phyloP scores from a whole-genome alignment of 306 rosid species.

The Corylus heterophylla region DNA sequence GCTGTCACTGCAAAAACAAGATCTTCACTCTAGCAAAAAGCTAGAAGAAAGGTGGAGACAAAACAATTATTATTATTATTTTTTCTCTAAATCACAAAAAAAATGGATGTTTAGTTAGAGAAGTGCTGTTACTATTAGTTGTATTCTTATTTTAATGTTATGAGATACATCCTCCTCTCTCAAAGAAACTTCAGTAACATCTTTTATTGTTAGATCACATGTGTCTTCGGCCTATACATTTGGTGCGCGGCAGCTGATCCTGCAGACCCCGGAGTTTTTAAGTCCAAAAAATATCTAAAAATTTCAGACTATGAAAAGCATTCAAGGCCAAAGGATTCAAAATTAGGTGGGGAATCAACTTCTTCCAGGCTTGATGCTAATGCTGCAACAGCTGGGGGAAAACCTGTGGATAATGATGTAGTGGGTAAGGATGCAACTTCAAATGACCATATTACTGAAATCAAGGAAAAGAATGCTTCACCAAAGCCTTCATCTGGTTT shows the following conservation, averaged over 20 bases:
- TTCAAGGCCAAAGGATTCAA: constrained; percentile 51
- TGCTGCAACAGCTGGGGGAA: constrained; percentile 56
- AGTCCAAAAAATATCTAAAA: constrained; percentile 79
- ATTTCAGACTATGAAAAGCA: constrained; percentile 55
- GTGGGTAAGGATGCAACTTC: constrained; percentile 48
- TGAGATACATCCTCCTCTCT: neutral
- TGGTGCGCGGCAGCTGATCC: constrained; percentile 99
- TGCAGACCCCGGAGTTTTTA: constrained; percentile 92
- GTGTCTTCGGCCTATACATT: constrained; percentile 83
- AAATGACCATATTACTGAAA: constrained; percentile 39
- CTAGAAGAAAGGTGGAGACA: too few species aligned
- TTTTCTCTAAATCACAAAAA: too few species aligned
- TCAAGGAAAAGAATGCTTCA: constrained; percentile 37
- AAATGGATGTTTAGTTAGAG: neutral
- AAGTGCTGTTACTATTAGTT: neutral
- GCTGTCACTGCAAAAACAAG: too few species aligned
- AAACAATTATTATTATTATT: too few species aligned
- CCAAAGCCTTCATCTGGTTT: constrained; percentile 49
- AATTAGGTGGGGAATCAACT: constrained; percentile 66
- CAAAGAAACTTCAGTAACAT: constrained; percentile 21
- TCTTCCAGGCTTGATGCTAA: constrained; percentile 61
- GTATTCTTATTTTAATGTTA: neutral
- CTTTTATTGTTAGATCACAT: constrained; percentile 66
- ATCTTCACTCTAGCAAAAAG: too few species aligned
- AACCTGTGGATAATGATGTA: constrained; percentile 55